A percentile compares a stretch with the other conserved stretches of the same genome.
These are phyloP conservation scores for Pyrus communis DNA, from an alignment of 306 rosid genomes.

Conservation along the genomic window DNA sequence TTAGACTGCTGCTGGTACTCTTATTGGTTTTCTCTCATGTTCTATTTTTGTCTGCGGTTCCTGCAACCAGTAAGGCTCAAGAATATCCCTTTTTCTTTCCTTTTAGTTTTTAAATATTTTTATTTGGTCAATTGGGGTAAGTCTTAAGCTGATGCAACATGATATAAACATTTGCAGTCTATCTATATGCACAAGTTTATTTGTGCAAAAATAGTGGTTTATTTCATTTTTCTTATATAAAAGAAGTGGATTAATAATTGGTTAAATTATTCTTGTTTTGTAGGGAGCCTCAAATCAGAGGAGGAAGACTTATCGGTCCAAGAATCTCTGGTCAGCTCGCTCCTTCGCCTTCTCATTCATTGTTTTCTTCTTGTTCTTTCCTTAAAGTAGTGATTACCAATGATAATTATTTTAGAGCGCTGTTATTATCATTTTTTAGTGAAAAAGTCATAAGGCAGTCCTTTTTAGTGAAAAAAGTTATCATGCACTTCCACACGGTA, in stretches of 20 bases:
- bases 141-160: too few relatives aligned
- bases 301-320: constrained; percentile 20
- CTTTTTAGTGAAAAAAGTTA: too few relatives aligned
- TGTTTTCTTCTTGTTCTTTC: not conserved
- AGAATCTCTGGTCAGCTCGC: constrained; percentile 7
- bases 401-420: too few relatives aligned
- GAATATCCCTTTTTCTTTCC: not conserved
- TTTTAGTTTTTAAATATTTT: not conserved
- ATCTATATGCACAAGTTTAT: not conserved
- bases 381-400: too few relatives aligned
- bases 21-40: constrained; percentile 24
- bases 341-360: not conserved
- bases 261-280: not conserved
- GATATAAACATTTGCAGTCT: too few relatives aligned
- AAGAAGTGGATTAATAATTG: not conserved
- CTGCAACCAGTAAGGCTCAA: constrained; percentile 35
- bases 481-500: not conserved
- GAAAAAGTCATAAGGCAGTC: too few relatives aligned
- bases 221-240: not conserved
- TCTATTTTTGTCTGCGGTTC: constrained; percentile 18
- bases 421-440: too few relatives aligned
- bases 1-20: not conserved
- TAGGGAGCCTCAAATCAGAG: constrained; percentile 30
- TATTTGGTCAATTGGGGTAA: not conserved
- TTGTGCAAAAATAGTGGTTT: not conserved